Evolutionary conservation across 768 basidiomycete species (phyloP), one percentile per base, ranked within the genome.

Genomic region (Phaeotremella fagi): DNA sequence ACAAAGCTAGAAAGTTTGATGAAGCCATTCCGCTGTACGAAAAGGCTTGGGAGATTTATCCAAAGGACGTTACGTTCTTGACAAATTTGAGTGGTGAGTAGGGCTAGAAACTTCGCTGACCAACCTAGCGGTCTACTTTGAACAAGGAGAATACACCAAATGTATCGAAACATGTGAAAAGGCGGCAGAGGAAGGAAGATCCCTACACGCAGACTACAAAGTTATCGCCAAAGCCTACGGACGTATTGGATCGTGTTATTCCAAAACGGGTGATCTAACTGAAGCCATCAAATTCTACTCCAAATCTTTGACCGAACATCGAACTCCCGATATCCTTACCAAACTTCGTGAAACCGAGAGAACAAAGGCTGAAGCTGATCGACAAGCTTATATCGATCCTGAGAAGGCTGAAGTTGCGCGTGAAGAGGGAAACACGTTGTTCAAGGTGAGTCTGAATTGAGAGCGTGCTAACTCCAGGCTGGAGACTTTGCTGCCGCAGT

Each of bases 231-330:
- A 98, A 76, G 91, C 92, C 0, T 82, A 87, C 50, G 95, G 89
- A 22, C 88, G 95, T 46, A 82, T 85, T 45, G 95, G 94, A 12
- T 83, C 84, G 5, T 82, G 94, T 0, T 90, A 90, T 78, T 77
- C 82, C 51, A 86, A 85, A 76, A 88, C 88, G 71, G 82, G 78
- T 38, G 90, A 99, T 73, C 74, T 84, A 25, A 65, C 66, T 6
- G 81, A 81, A 37, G 92, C 92, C 15, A 83, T 94, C 80, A 91
- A 88, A 75, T 91, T 82, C 79, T 95, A 82, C 79, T 80, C 90
- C 65, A 98, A 98, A 75, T 90, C 88, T 3, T 81, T 99, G 43
- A 84, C 90, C 1, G 95, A 99, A 75, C 94, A 98, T 75, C 90
- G 95, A 54, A 97, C 94, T 12, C 87, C 95, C 24, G 85, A 90